Percentiles rank a stretch among this genome's conserved stretches.
phyloP scores from a whole-genome alignment of 1,139 yeast genomes.

The Eremothecium coryli region DNA sequence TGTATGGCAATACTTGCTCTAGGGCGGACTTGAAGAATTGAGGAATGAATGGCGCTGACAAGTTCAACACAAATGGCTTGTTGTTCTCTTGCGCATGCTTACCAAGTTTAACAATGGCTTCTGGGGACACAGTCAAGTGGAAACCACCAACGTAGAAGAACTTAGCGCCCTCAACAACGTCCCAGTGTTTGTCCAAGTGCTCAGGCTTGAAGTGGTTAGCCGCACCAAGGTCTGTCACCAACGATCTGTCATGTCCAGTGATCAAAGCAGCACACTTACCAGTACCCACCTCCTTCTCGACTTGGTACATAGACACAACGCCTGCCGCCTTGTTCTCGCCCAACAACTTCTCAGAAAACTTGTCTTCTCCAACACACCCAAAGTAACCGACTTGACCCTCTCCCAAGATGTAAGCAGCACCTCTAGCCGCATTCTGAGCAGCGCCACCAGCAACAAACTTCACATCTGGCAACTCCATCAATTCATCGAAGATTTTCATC shows the following conservation, averaged over 20 bases:
- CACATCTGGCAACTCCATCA: slow-evolving; percentile 51
- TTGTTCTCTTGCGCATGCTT: slow-evolving; percentile 81
- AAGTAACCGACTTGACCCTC: slow-evolving; percentile 78
- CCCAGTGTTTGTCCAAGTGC: slow-evolving; percentile 87
- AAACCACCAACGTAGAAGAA: slow-evolving; percentile 91
- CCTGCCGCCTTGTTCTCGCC: slow-evolving; percentile 86
- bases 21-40: slow-evolving; percentile 91
- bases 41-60: slow-evolving; percentile 94
- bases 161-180: slow-evolving; percentile 68
- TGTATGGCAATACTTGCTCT: slow-evolving; percentile 72
- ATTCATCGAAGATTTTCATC: slow-evolving; percentile 76
- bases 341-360: slow-evolving; percentile 69
- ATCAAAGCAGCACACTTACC: slow-evolving; percentile 98
- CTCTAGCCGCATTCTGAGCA: slow-evolving; percentile 98
- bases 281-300: slow-evolving; percentile 66
- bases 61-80: slow-evolving; percentile 77
- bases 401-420: slow-evolving; percentile 90
- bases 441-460: slow-evolving; percentile 96
- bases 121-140: slow-evolving; percentile 97
- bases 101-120: slow-evolving; percentile 82
- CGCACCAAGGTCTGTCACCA: slow-evolving; percentile 94
- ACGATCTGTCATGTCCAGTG: slow-evolving; percentile 78
- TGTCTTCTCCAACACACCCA: slow-evolving; percentile 93
- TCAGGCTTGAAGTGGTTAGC: slow-evolving; percentile 92
- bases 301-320: slow-evolving; percentile 75